A percentile compares a stretch with the other conserved stretches of the same genome.
Conservation (phyloP, 1,284 basidiomycete genomes). For the Ganoderma boninense region DNA sequence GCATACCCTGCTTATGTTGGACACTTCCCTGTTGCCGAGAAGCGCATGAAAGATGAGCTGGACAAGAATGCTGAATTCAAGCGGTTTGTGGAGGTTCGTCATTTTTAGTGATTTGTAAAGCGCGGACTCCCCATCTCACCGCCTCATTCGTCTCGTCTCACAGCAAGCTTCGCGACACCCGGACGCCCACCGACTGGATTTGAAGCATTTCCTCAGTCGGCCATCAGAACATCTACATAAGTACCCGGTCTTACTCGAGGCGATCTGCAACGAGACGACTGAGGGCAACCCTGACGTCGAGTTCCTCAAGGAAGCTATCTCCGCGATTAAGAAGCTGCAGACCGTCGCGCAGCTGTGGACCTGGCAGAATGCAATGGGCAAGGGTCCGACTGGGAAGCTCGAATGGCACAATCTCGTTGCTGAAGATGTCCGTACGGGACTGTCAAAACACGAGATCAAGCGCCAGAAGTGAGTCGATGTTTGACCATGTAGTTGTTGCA, state of each 20-base stretch:
- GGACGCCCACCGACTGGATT: conserved; percentile 81
- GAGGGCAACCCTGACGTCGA: conserved; percentile 83
- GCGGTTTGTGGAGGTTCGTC: conserved; percentile 84
- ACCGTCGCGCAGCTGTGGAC: conserved; percentile 81
- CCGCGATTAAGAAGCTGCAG: conserved; percentile 81
- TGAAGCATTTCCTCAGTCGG: conserved; percentile 88
- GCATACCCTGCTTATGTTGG: conserved; percentile 91
- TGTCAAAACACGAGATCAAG: conserved; percentile 83
- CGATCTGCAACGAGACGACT: conserved; percentile 84
- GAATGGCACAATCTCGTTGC: conserved; percentile 92
- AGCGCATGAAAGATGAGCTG: conserved; percentile 85
- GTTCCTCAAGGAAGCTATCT: conserved; percentile 78
- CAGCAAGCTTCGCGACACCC: conserved; percentile 69
- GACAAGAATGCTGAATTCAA: conserved; percentile 86
- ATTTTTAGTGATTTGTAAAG: background rate
- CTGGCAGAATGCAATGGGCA: conserved; percentile 88
- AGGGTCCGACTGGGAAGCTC: conserved; percentile 76
- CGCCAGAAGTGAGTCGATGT: conserved; percentile 82
- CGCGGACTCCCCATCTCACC: background rate
- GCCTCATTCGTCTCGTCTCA: too few species aligned
- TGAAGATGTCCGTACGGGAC: conserved; percentile 64
- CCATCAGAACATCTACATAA: conserved; percentile 91
- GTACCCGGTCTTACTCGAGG: conserved; percentile 89
- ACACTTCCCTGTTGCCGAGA: conserved; percentile 87
- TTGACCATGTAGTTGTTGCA: background rate